These are phyloP conservation scores for Cladosporium sp. DNA, from an alignment of 2,329 filamentous ascomycete species.

Conservation along the genomic window DNA sequence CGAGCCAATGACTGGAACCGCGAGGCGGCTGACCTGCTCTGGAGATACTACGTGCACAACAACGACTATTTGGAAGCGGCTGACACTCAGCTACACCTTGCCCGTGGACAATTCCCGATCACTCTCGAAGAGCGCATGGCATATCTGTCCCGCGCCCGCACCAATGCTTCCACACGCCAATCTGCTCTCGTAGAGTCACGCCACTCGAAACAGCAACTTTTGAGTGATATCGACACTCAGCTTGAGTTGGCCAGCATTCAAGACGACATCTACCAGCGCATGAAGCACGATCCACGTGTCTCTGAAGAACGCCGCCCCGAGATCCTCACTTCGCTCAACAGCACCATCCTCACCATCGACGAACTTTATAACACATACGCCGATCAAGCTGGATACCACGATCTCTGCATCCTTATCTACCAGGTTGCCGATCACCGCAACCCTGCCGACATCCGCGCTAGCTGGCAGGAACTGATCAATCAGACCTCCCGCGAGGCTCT, in stretches of 20 bases:
- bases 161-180: conserved; percentile 83
- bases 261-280: conserved; percentile 79
- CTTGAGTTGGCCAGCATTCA: conserved; percentile 95
- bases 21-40: conserved; percentile 84
- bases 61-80: conserved; percentile 84
- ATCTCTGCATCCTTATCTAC: conserved; percentile 90
- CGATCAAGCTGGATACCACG: conserved; percentile 88
- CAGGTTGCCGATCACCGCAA: conserved; percentile 90
- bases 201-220: conserved; percentile 73
- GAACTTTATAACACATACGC: conserved; percentile 94
- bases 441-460: conserved; percentile 75
- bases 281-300: conserved; percentile 73
- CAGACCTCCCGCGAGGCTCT: conserved; percentile 57
- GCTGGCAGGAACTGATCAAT: conserved; percentile 81
- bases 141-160: conserved; percentile 85
- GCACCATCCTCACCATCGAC: conserved; percentile 73
- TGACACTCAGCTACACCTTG: conserved; percentile 78
- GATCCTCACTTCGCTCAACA: conserved; percentile 67
- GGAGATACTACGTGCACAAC: conserved; percentile 86
- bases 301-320: conserved; percentile 61
- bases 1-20: conserved; percentile 67
- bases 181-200: conserved; percentile 63
- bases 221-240: conserved; percentile 80
- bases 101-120: conserved; percentile 77
- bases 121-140: conserved; percentile 83